Base-by-base conservation (phyloP, 192 early-diverging fungal genomes). In the Mortierella claussenii region DNA sequence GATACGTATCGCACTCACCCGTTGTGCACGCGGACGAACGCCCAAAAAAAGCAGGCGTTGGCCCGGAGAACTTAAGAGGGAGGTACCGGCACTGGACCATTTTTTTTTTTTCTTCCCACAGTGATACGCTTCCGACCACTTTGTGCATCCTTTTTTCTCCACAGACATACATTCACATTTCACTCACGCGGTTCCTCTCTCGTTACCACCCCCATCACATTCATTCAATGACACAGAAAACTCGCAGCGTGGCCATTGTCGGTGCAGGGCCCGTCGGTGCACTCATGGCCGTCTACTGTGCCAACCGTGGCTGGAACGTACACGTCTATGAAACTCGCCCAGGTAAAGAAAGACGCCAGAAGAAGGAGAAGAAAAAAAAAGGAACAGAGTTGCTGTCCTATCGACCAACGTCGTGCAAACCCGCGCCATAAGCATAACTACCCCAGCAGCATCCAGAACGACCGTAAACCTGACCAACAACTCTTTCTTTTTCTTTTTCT, bases 211-310 rank as follows among this genome's bases (percentile, higher is more conserved):
- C 55, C 34, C 40, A 12, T 48, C n/a, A 27, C 32, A 36, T 20
- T 37, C 37, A 56, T 34, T 42, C 11, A n/a, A 73, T 61, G 58
- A 58, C 54, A 0, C 46, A 32, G 33, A 59, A 76, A 20, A 50
- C 64, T 34, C 75, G 76, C 37, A 63, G 62, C 24, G 94, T 96
- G 8, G 87, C 85, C 17, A 85, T 99, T 58, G 83, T 99, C 4
- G 97, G 97, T 44, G 97, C 91, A 51, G 97, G 97, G n/a, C 90
- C 95, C 28, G 97, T 99, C 20, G 97, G 97, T 3, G 84, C 92
- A 1, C 86, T 98, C 40, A 82, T 89, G 21, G 91, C 94, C 12
- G 90, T 97, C 55, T 97, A 95, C 79, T 91, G 96, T 87, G 96
- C 94, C 28, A 86, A 91, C 79, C 88, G 94, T 54, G 95, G 95